Evolutionary conservation across 2,329 filamentous ascomycete genomes (phyloP), one percentile per base, ranked within the genome.

Genomic region (Orbilia oligospora): DNA sequence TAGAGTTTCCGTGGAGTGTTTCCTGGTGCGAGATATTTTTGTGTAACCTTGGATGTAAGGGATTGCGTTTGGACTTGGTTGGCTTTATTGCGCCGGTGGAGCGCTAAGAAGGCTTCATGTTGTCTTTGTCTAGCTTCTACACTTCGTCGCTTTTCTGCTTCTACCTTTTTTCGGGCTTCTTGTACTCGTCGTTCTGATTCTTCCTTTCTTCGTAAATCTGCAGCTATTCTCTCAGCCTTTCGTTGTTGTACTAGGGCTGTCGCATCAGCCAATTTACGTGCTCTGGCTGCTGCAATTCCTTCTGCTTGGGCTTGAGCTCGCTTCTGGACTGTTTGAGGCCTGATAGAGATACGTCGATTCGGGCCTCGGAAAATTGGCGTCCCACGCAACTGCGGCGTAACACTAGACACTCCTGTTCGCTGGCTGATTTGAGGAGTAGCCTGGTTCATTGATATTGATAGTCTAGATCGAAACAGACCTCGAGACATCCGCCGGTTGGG

Each of bases 81-180:
- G 24, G 33, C 14, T 49, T 38, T 67, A 24, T 48, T 55, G n/a
- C 51, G 58, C n/a, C 44, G 41, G 16, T 71, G 73, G 38, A 78
- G 69, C 24, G 68, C 33, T 20, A 65, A 38, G 56, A 71, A 78
- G 1, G 68, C 55, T 72, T 71, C 61, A 24, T 78, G 68, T 20
- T 71, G 68, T 20, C 55, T 44, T 38, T 53, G 51, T n/a, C 68
- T 65, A 5, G 68, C 41, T 46, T 67, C 67, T 14, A 61, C 63
- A 5, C 20, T 77, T n/a, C 67, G 67, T 14, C 68, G 75, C 18
- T 65, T 53, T 53, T 72, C 61, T 5, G 64, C 63, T 36, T 78
- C 68, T n/a, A 78, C 75, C 70, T 78, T 78, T 14, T 69, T 68
- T 24, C 75, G 41, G 5, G 75, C 75, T 46, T 71, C 75, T 33